Conservation (phyloP, 1,284 basidiomycete genomes). For the Cerrena zonata region DNA sequence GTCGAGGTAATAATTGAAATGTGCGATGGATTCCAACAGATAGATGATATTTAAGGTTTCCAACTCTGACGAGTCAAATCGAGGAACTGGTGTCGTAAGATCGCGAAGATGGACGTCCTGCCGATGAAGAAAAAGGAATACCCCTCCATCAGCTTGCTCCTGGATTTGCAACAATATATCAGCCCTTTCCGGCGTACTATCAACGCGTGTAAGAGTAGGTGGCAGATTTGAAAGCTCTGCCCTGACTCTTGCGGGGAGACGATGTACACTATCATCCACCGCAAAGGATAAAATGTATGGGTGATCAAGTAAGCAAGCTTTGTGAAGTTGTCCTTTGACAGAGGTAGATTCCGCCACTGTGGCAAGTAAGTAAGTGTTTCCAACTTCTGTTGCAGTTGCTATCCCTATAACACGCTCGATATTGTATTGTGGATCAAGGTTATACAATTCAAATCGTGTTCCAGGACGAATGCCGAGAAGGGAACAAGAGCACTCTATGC, state of each 20-base stretch:
- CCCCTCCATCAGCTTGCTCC: neutral
- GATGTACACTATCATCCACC: neutral
- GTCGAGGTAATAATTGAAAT: slow-evolving; percentile 11
- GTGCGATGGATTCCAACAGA: slow-evolving; percentile 7
- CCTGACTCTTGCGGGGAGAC: neutral
- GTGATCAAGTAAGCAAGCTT: slow-evolving; percentile 3
- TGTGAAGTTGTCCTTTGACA: neutral
- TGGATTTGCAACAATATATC: slow-evolving; percentile 8
- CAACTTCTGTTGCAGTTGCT: slow-evolving; percentile 6
- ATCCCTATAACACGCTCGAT: slow-evolving; percentile 2
- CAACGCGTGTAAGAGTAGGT: neutral
- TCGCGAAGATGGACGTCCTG: slow-evolving; percentile 4
- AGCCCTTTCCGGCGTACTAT: neutral
- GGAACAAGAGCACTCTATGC: slow-evolving; percentile 7
- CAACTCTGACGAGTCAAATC: slow-evolving; percentile 1
- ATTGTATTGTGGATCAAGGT: slow-evolving; percentile 2
- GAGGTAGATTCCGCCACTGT: slow-evolving; percentile 1
- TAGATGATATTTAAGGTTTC: slow-evolving; percentile 2
- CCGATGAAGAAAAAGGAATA: slow-evolving; percentile 5
- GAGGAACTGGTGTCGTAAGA: slow-evolving; percentile 2
- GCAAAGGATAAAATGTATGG: slow-evolving; percentile 3
- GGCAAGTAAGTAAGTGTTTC: slow-evolving; percentile 4
- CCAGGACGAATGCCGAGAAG: slow-evolving; percentile 7
- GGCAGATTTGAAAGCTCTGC: neutral
- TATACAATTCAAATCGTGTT: slow-evolving; percentile 9